These are phyloP conservation scores for Apostasia ramifera DNA, from an alignment of 106 monocot species.

Conservation along the genomic window DNA sequence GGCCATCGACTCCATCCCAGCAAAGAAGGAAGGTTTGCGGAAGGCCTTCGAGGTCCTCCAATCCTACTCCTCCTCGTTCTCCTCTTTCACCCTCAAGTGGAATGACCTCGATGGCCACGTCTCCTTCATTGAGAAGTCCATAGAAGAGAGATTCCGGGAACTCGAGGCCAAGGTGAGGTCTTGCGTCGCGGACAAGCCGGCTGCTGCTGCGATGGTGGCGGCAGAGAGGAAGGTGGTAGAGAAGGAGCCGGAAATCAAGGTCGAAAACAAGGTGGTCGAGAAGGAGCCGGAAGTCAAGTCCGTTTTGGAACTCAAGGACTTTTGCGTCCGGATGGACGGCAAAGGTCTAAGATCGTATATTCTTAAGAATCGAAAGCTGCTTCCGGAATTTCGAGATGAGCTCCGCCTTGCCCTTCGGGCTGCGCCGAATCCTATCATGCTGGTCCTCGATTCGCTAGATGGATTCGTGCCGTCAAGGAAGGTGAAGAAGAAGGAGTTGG, in stretches of 20 bases:
- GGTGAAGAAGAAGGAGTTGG: neutral
- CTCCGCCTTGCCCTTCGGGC: neutral
- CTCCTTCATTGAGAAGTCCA: constrained; percentile 29
- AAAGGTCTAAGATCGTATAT: neutral
- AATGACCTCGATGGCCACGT: constrained; percentile 45
- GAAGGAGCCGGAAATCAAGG: neutral
- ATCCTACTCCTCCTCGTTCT: constrained; percentile 32
- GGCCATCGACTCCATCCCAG: constrained; percentile 29
- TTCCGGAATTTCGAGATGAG: neutral
- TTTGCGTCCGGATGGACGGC: too few species aligned
- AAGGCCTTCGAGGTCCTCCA: constrained; percentile 38
- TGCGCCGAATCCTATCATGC: constrained; percentile 1
- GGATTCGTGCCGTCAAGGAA: neutral
- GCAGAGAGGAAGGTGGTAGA: neutral
- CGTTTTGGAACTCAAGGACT: constrained; percentile 7
- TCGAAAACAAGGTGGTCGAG: neutral
- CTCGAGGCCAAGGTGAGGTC: constrained; percentile 20
- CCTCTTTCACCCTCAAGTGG: constrained; percentile 45
- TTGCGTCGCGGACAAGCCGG: neutral
- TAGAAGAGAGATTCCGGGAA: constrained; percentile 27
- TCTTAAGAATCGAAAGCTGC: neutral
- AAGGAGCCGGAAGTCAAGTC: constrained; percentile 13
- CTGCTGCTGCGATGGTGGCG: neutral
- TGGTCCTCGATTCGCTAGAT: constrained; percentile 2
- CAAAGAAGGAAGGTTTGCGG: constrained; percentile 41